Conservation (phyloP, 1,284 basidiomycete species). For the Moesziomyces sp. region DNA sequence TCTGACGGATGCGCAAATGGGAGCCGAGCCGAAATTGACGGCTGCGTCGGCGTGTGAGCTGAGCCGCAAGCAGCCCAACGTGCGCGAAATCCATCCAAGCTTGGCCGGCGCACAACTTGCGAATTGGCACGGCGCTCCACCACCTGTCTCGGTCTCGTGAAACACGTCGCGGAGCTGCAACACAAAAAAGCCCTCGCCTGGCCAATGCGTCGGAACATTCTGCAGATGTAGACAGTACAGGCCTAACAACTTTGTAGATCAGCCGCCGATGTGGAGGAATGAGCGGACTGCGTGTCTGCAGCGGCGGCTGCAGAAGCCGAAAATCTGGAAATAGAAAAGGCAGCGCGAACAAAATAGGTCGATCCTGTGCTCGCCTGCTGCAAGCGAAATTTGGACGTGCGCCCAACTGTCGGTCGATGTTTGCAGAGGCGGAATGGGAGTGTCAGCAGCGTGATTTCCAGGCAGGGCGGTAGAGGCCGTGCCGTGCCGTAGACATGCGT, state of each 20-base stretch:
- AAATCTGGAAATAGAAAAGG: conserved; percentile 17
- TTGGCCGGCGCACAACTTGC: not conserved
- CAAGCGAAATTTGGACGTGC: not conserved
- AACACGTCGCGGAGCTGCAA: not conserved
- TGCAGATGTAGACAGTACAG: not conserved
- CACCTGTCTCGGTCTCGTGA: not conserved
- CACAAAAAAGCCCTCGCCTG: not conserved
- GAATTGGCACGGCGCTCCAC: not conserved
- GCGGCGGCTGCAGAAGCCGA: not conserved
- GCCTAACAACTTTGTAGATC: not conserved
- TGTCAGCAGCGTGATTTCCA: not conserved
- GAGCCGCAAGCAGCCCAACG: not conserved
- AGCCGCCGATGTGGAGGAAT: not conserved
- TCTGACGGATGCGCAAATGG: not conserved
- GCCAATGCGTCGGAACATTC: not conserved
- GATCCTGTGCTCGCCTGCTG: conserved; percentile 14
- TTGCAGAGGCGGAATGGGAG: conserved; percentile 2
- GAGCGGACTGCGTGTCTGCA: not conserved
- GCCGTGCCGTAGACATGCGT: conserved; percentile 22
- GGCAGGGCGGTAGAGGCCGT: not conserved
- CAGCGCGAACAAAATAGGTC: conserved; percentile 6
- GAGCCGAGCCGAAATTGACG: not conserved
- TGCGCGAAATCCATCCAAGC: not conserved
- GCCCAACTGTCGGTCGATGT: not conserved
- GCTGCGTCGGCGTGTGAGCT: not conserved